A percentile compares a stretch with the other conserved stretches of the same genome.
Evolutionary conservation across 2,329 filamentous ascomycete species (phyloP).

Genomic region (Neonectria faginata): DNA sequence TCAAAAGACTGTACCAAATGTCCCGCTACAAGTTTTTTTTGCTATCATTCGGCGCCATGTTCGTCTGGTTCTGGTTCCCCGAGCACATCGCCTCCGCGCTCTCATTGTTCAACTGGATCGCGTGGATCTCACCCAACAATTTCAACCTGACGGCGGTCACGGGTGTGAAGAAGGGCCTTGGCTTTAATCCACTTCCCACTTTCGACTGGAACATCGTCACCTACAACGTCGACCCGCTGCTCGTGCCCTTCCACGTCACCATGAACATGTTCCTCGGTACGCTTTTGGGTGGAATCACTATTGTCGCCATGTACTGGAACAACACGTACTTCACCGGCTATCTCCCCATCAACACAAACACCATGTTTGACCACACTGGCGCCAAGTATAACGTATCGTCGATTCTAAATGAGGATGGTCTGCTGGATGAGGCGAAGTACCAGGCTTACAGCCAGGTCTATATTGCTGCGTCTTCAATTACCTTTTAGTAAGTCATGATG

Average conservation of each 20-base stretch:
- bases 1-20: conserved; percentile 37
- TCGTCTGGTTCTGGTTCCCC: conserved; percentile 43
- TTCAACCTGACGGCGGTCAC: conserved; percentile 57
- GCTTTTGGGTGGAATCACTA: conserved; percentile 53
- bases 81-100: conserved; percentile 35
- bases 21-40: conserved; percentile 40
- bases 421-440: conserved; percentile 52
- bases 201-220: conserved; percentile 61
- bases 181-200: conserved; percentile 62
- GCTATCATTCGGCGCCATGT: conserved; percentile 35
- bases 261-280: conserved; percentile 51
- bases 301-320: conserved; percentile 57
- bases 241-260: conserved; percentile 56
- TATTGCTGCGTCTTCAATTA: conserved; percentile 39
- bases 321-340: conserved; percentile 59
- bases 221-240: conserved; percentile 33
- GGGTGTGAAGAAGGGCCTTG: conserved; percentile 55
- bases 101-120: conserved; percentile 64
- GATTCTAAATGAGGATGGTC: conserved; percentile 55
- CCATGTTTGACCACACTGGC: conserved; percentile 59
- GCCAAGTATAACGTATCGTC: conserved; percentile 54
- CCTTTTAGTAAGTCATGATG: conserved; percentile 29
- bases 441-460: conserved; percentile 52
- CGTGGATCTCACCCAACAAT: conserved; percentile 64
- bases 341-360: conserved; percentile 61